A percentile compares a stretch with the other conserved stretches of the same genome.
Evolutionary conservation across 306 rosid species (phyloP).

Genomic region (Vachellia collinsii): DNA sequence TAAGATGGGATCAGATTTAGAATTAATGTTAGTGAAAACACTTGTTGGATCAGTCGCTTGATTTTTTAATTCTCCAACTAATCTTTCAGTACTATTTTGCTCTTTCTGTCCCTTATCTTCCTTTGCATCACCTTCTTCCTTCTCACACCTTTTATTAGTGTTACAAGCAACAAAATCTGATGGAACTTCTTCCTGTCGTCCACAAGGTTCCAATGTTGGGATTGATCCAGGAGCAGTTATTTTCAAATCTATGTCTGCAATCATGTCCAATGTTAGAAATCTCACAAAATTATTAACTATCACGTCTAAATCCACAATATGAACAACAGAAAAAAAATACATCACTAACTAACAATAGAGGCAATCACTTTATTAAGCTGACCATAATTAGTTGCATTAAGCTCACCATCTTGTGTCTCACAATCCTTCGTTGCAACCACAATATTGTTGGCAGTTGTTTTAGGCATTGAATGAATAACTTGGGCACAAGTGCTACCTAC

Average conservation of each 20-base stretch:
- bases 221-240: background rate
- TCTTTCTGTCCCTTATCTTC: background rate
- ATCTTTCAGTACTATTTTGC: background rate
- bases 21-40: background rate
- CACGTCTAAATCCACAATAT: background rate
- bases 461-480: conserved; percentile 7
- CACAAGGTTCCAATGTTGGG: conserved; percentile 22
- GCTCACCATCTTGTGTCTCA: conserved; percentile 9
- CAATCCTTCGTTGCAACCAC: background rate
- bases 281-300: background rate
- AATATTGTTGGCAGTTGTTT: background rate
- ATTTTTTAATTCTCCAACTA: conserved; percentile 10
- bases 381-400: too few relatives aligned
- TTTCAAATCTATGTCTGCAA: conserved; percentile 26
- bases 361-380: background rate
- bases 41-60: conserved; percentile 22
- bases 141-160: conserved; percentile 20
- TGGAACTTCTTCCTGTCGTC: conserved; percentile 20
- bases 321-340: background rate
- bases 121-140: conserved; percentile 14
- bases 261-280: conserved; percentile 1
- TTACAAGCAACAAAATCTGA: conserved; percentile 5
- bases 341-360: background rate
- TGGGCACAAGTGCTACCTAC: conserved; percentile 11
- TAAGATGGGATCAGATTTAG: background rate